These are phyloP conservation scores for Nelumbo lutea DNA, from an alignment of 164 flowering plant species.

Conservation along the genomic window DNA sequence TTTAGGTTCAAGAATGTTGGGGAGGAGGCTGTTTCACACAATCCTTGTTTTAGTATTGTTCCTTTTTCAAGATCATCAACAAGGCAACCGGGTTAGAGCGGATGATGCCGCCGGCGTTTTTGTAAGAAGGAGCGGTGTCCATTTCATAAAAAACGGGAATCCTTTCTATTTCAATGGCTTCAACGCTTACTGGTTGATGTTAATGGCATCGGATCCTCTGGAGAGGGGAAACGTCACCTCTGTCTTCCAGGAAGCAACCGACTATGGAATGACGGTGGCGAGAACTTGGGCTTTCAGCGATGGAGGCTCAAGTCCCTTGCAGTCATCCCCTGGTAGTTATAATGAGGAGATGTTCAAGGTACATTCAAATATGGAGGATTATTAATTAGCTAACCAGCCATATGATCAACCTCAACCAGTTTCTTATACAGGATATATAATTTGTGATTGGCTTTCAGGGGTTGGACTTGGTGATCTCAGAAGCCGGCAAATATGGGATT, in stretches of 20 bases:
- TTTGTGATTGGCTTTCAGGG: slow-evolving; percentile 28
- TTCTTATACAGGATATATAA: neutral
- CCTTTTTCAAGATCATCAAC: too few relatives aligned
- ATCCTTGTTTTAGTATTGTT: too few relatives aligned
- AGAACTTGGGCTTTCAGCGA: slow-evolving; percentile 71
- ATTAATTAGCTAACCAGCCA: too few relatives aligned
- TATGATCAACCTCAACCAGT: neutral
- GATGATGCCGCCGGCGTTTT: slow-evolving; percentile 4
- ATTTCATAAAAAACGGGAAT: slow-evolving; percentile 19
- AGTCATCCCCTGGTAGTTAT: slow-evolving; percentile 44
- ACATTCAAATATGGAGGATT: neutral
- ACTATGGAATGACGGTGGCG: slow-evolving; percentile 36
- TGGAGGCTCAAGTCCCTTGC: slow-evolving; percentile 43
- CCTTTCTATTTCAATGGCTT: slow-evolving; percentile 35
- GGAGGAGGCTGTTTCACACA: too few relatives aligned
- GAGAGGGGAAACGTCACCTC: slow-evolving; percentile 28
- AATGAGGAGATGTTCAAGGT: slow-evolving; percentile 52
- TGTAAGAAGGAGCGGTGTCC: slow-evolving; percentile 16
- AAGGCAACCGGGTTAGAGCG: too few relatives aligned
- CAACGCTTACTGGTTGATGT: slow-evolving; percentile 53
- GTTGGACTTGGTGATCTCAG: slow-evolving; percentile 56
- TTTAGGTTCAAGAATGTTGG: too few relatives aligned
- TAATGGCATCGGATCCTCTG: slow-evolving; percentile 36
- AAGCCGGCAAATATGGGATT: slow-evolving; percentile 40
- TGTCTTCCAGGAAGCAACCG: slow-evolving; percentile 36